These are phyloP conservation scores for Spizellomyces punctatus DNA, from an alignment of 192 early-diverging fungal genomes.

Conservation along the genomic window DNA sequence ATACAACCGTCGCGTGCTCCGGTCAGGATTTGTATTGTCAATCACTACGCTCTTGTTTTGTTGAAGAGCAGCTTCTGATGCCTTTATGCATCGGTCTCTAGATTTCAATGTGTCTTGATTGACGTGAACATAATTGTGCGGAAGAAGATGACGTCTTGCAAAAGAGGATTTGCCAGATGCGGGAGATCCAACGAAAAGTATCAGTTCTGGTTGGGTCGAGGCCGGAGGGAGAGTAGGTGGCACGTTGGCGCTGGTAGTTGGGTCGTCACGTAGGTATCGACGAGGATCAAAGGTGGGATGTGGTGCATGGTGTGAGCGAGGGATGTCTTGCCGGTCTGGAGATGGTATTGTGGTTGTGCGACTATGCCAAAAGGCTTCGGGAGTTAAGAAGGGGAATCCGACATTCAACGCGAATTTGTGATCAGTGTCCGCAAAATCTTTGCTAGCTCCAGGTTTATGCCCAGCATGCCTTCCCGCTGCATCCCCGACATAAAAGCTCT, in stretches of 20 bases:
- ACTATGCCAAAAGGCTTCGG: constrained; percentile 73
- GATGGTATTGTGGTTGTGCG: not conserved
- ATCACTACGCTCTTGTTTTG: constrained; percentile 68
- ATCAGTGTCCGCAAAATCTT: constrained; percentile 86
- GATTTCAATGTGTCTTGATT: constrained; percentile 86
- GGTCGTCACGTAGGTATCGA: not conserved
- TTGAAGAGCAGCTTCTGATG: constrained; percentile 52
- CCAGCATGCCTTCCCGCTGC: constrained; percentile 75
- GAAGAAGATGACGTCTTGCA: constrained; percentile 60
- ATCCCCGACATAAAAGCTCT: constrained; percentile 89
- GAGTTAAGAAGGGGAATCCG: constrained; percentile 75
- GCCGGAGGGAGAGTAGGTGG: constrained; percentile 1
- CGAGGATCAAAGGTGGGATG: constrained; percentile 26
- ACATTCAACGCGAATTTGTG: constrained; percentile 81
- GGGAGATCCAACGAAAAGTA: constrained; percentile 81
- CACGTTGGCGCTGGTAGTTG: not conserved
- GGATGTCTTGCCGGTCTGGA: not conserved
- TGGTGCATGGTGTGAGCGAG: constrained; percentile 14
- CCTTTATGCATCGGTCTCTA: constrained; percentile 71
- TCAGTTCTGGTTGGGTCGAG: constrained; percentile 47
- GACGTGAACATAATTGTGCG: constrained; percentile 69
- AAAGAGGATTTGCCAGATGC: constrained; percentile 86
- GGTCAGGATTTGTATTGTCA: constrained; percentile 85
- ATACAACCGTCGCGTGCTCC: constrained; percentile 62
- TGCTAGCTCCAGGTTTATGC: constrained; percentile 59